Percentiles rank a stretch among this genome's conserved stretches.
These are phyloP conservation scores for Cenchrus purpureus DNA, from an alignment of 176 grass and related monocot species.

Conservation along the genomic window DNA sequence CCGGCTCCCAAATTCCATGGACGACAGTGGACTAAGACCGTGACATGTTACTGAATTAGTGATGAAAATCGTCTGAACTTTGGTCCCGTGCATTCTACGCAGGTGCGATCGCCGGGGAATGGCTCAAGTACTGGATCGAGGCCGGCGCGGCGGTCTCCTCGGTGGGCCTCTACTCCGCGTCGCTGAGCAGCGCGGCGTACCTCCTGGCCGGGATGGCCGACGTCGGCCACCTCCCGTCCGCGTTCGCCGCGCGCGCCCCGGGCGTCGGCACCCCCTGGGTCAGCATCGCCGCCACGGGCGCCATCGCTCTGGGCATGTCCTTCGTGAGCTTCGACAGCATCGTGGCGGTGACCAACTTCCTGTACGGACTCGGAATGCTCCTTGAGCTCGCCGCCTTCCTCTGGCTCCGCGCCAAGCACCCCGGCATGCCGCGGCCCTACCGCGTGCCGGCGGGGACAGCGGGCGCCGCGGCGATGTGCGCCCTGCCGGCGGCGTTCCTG, in stretches of 20 bases:
- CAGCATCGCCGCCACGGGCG: constrained; percentile 55
- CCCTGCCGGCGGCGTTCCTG: constrained; percentile 49
- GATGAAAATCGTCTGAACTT: background rate
- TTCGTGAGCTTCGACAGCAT: constrained; percentile 86
- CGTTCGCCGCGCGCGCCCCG: constrained; percentile 48
- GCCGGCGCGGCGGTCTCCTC: constrained; percentile 76
- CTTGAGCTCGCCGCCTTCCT: constrained; percentile 83
- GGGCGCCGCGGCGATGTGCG: constrained; percentile 41
- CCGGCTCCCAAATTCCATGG: background rate
- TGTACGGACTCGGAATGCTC: constrained; percentile 90
- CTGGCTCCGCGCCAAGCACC: constrained; percentile 49
- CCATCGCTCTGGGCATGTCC: constrained; percentile 76
- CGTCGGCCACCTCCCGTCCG: constrained; percentile 60
- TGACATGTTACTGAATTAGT: background rate
- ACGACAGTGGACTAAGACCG: background rate
- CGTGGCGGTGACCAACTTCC: constrained; percentile 77
- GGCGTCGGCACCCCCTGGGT: constrained; percentile 76
- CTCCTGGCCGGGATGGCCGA: constrained; percentile 92
- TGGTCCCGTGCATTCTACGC: background rate
- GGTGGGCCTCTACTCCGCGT: constrained; percentile 75
- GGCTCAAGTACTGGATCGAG: constrained; percentile 92
- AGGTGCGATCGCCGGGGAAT: constrained; percentile 69
- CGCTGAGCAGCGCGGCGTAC: constrained; percentile 74
- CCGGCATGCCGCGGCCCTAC: constrained; percentile 52
- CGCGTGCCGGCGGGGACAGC: constrained; percentile 33